Conservation (phyloP, 441 rosid species). For the Croton setiger region DNA sequence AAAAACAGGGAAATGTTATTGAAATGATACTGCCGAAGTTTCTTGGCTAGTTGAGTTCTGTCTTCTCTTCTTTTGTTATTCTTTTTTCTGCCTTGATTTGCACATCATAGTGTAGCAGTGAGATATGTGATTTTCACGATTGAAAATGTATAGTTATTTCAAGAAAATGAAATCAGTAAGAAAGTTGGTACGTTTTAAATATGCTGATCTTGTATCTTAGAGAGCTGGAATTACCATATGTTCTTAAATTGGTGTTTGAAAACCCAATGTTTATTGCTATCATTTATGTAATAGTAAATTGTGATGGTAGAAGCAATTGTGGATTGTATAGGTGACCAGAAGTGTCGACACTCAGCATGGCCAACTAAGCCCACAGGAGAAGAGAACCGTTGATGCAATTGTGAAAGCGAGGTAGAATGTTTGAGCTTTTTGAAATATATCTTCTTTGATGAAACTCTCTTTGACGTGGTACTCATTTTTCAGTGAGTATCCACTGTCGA, state of each 20-base stretch:
- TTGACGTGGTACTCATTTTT: slow-evolving; percentile 15
- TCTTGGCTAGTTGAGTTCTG: slow-evolving; percentile 2
- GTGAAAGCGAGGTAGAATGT: slow-evolving; percentile 74
- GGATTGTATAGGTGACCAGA: slow-evolving; percentile 69
- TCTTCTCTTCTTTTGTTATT: too few relatives aligned
- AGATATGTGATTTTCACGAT: neutral
- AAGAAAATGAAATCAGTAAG: neutral
- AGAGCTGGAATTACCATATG: neutral
- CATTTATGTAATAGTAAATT: neutral
- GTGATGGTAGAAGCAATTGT: neutral
- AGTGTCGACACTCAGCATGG: slow-evolving; percentile 68
- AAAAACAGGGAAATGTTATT: neutral
- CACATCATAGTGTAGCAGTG: neutral
- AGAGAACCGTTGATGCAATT: slow-evolving; percentile 79
- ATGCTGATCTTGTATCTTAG: neutral
- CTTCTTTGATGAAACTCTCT: slow-evolving; percentile 6
- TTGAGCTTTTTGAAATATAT: slow-evolving; percentile 13
- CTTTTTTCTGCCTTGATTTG: neutral
- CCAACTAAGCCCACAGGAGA: slow-evolving; percentile 80
- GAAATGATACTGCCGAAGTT: neutral
- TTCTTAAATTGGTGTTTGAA: neutral
- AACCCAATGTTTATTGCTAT: neutral
- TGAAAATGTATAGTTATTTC: neutral
- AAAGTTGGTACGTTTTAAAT: neutral
- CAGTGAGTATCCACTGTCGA: slow-evolving; percentile 85